Evolutionary conservation across 148 eudicot species (phyloP).

Genomic region (Camellia japonica): DNA sequence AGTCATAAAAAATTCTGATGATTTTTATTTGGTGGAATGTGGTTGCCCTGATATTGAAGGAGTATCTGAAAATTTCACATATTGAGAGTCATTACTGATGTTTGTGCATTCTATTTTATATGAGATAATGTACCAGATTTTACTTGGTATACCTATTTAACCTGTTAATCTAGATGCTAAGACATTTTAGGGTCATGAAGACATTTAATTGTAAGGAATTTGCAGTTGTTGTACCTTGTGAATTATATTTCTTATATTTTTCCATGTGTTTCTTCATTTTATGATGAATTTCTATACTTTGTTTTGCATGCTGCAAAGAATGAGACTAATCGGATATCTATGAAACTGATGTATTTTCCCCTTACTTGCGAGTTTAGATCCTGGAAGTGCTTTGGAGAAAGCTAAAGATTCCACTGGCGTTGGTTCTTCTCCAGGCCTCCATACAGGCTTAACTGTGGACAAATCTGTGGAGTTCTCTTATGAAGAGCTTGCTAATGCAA

Average conservation of each 20-base stretch:
- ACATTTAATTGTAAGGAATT: not conserved
- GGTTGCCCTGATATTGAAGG: not conserved
- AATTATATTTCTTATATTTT: not conserved
- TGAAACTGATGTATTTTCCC: not conserved
- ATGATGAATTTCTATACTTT: not conserved
- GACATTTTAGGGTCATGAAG: not conserved
- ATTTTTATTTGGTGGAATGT: not conserved
- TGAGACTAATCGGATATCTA: not conserved
- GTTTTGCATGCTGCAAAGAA: not conserved
- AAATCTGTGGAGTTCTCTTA: slow-evolving; percentile 57
- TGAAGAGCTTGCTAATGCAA: slow-evolving; percentile 57
- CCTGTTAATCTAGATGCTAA: not conserved
- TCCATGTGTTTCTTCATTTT: not conserved
- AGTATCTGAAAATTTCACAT: not conserved
- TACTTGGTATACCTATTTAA: not conserved
- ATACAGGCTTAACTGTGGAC: slow-evolving; percentile 39
- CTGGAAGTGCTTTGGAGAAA: slow-evolving; percentile 25
- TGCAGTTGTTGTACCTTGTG: not conserved
- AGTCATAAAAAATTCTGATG: not conserved
- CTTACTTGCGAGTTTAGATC: slow-evolving; percentile 11
- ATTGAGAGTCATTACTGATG: not conserved
- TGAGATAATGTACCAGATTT: not conserved
- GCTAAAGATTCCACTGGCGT: slow-evolving; percentile 23
- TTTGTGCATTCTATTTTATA: not conserved
- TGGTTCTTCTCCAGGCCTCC: slow-evolving; percentile 22